phyloP scores from a whole-genome alignment of 148 eudicot species.

The Amaranthus palmeri region DNA sequence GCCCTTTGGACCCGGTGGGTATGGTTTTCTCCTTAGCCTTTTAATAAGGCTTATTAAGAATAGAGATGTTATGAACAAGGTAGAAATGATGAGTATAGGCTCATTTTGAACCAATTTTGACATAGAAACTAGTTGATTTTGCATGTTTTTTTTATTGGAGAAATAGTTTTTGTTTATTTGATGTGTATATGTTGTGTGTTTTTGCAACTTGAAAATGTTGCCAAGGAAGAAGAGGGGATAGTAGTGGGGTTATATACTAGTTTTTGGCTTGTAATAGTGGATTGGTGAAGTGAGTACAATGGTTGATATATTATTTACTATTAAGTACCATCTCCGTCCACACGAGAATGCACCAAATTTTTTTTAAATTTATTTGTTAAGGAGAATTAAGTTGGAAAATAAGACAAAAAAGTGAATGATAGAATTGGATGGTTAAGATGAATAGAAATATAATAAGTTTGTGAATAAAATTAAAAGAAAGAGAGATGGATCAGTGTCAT shows the following conservation, averaged over 20 bases:
- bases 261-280: background rate
- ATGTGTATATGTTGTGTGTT: background rate
- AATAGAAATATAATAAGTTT: no score
- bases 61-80: constrained; percentile 29
- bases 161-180: background rate
- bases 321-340: no score
- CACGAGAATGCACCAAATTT: no score
- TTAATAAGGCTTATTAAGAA: constrained; percentile 29
- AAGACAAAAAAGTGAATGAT: no score
- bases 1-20: constrained; percentile 65
- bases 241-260: background rate
- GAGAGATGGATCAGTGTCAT: no score
- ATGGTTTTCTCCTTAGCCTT: constrained; percentile 28
- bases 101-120: background rate
- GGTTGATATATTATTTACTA: no score
- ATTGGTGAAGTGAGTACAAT: no score
- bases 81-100: constrained; percentile 12
- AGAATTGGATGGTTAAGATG: no score
- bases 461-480: no score
- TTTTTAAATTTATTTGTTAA: no score
- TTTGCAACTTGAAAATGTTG: background rate
- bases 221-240: background rate
- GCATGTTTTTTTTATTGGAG: background rate
- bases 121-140: background rate
- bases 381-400: no score